phyloP scores from a whole-genome alignment of 768 basidiomycete genomes.

The Tylopilus sp. region DNA sequence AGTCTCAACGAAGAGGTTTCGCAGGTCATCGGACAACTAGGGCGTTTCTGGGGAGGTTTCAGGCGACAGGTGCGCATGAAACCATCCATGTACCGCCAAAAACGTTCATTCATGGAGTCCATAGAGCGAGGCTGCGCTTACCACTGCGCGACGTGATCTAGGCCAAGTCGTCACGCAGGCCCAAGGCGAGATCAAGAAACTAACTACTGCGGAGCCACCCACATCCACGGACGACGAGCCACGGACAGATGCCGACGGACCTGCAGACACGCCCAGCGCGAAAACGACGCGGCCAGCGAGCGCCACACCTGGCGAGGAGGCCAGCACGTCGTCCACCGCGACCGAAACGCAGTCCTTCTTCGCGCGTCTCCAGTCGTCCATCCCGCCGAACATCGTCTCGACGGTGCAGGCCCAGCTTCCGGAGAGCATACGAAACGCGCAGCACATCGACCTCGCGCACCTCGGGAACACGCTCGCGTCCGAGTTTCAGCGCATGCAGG shows the following conservation, averaged over 20 bases:
- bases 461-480: constrained; percentile 58
- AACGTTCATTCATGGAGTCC: constrained; percentile 5
- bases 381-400: constrained; percentile 71
- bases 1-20: constrained; percentile 83
- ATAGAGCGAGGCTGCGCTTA: constrained; percentile 67
- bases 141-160: constrained; percentile 71
- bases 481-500: constrained; percentile 74
- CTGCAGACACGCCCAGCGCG: constrained; percentile 26
- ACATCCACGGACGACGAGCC: constrained; percentile 18
- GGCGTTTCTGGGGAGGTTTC: constrained; percentile 88
- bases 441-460: constrained; percentile 65
- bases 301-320: constrained; percentile 15
- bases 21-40: constrained; percentile 85
- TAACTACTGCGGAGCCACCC: constrained; percentile 38
- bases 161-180: constrained; percentile 73
- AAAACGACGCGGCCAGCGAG: constrained; percentile 18
- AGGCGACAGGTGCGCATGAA: constrained; percentile 71
- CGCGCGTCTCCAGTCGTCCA: constrained; percentile 65
- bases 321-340: constrained; percentile 15
- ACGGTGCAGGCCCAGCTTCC: constrained; percentile 67
- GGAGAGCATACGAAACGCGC: constrained; percentile 59
- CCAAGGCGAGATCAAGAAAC: constrained; percentile 68
- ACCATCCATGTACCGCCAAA: neutral
- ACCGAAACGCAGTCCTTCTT: constrained; percentile 48
- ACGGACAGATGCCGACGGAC: constrained; percentile 24